phyloP scores from a whole-genome alignment of 495 filamentous ascomycete genomes.

The Aspergillus egyptiacus region DNA sequence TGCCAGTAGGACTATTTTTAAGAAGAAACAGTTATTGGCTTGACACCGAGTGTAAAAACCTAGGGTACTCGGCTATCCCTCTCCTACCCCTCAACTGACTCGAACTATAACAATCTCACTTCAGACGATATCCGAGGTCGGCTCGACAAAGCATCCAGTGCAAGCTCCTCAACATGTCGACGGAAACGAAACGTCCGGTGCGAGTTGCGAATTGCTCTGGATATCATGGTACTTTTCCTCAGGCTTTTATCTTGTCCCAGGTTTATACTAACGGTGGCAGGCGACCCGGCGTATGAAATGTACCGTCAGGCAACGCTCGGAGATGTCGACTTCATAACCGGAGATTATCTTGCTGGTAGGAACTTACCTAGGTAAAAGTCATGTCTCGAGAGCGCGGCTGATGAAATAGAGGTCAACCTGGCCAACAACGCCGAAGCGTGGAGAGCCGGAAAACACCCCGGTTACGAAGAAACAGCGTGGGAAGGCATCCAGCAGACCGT shows the following conservation, averaged over 20 bases:
- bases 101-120: background rate
- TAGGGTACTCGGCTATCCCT: constrained; percentile 4
- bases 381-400: background rate
- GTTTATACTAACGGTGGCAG: constrained; percentile 16
- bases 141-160: background rate
- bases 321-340: constrained; percentile 50
- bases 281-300: constrained; percentile 42
- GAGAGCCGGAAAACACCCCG: constrained; percentile 31
- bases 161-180: constrained; percentile 8
- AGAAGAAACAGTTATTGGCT: too few species aligned
- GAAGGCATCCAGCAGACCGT: constrained; percentile 40
- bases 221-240: constrained; percentile 26
- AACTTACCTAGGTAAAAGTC: background rate
- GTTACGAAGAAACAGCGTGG: constrained; percentile 41
- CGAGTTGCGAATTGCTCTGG: constrained; percentile 47
- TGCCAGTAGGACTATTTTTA: too few species aligned
- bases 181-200: constrained; percentile 27
- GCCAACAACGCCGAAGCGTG: constrained; percentile 41
- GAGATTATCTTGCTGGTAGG: constrained; percentile 49
- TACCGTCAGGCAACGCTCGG: constrained; percentile 38
- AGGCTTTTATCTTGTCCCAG: background rate
- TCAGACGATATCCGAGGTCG: background rate
- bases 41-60: background rate
- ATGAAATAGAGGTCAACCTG: constrained; percentile 37
- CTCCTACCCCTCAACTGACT: background rate